phyloP scores from a whole-genome alignment of 495 filamentous ascomycete genomes.

The Trichoderma orchidacearum region DNA sequence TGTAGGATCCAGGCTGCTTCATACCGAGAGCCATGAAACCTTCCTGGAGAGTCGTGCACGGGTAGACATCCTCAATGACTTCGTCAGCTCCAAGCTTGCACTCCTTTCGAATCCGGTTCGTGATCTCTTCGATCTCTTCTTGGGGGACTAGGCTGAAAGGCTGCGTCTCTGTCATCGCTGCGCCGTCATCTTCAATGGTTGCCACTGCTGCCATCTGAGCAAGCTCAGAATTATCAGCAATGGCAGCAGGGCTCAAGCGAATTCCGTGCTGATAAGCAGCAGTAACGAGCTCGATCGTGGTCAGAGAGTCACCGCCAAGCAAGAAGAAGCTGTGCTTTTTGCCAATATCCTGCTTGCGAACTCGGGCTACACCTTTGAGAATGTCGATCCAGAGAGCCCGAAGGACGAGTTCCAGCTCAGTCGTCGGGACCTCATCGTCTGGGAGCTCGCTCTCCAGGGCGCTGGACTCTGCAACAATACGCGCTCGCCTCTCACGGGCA shows the following conservation, averaged over 20 bases:
- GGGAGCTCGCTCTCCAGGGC: slow-evolving; percentile 36
- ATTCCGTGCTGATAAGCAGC: neutral
- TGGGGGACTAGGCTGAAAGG: neutral
- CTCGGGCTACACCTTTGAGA: slow-evolving; percentile 7
- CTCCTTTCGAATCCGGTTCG: neutral
- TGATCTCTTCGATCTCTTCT: neutral
- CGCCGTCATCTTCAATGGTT: neutral
- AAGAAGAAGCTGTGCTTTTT: slow-evolving; percentile 19
- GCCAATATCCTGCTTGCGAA: slow-evolving; percentile 8
- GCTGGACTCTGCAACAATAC: slow-evolving; percentile 33
- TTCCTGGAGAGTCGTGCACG: slow-evolving; percentile 42
- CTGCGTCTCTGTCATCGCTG: neutral
- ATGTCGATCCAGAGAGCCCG: slow-evolving; percentile 9
- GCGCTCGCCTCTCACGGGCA: slow-evolving; percentile 40
- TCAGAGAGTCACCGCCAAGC: slow-evolving; percentile 19
- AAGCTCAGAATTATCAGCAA: neutral
- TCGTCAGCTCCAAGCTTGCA: neutral
- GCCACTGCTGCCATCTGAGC: neutral
- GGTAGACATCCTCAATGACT: slow-evolving; percentile 9
- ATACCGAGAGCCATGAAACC: slow-evolving; percentile 32
- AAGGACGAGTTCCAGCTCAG: slow-evolving; percentile 7
- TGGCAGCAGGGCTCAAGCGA: neutral
- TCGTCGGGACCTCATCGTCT: slow-evolving; percentile 13
- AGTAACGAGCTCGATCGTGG: neutral
- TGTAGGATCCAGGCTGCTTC: slow-evolving; percentile 25